Evolutionary conservation across 495 filamentous ascomycete genomes (phyloP).

Genomic region (Penicillium bovifimosum): DNA sequence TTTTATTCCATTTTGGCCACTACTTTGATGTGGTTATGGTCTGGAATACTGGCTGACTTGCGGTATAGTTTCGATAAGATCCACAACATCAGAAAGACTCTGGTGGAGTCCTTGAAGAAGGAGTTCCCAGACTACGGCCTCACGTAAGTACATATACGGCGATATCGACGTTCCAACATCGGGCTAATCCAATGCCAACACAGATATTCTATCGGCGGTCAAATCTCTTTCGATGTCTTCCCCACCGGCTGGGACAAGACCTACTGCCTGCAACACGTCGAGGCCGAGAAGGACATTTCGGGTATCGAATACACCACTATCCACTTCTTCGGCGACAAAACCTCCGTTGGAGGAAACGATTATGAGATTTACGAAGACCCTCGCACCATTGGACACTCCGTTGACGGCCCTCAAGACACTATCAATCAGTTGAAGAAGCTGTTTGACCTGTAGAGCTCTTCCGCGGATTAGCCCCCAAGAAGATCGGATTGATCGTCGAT

Average conservation of each 20-base stretch:
- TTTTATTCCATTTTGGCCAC: background rate
- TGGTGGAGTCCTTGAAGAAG: conserved; percentile 71
- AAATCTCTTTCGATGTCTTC: conserved; percentile 98
- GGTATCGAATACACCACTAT: conserved; percentile 77
- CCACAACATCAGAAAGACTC: conserved; percentile 62
- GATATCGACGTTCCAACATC: background rate
- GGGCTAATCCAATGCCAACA: background rate
- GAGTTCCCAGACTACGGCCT: conserved; percentile 78
- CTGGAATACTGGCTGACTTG: conserved; percentile 11
- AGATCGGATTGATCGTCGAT: conserved; percentile 3
- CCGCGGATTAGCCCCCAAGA: too few relatives aligned
- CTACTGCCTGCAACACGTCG: conserved; percentile 87
- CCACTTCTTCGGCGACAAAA: conserved; percentile 99
- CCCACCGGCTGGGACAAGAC: conserved; percentile 97
- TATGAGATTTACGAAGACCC: conserved; percentile 84
- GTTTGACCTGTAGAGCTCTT: conserved; percentile 70
- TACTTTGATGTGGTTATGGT: background rate
- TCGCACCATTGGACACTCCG: conserved; percentile 77
- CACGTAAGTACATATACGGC: conserved; percentile 55
- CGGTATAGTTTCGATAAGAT: conserved; percentile 58
- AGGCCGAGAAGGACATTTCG: conserved; percentile 69
- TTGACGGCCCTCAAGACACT: conserved; percentile 77
- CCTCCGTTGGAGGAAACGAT: conserved; percentile 82
- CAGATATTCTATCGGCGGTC: conserved; percentile 88
- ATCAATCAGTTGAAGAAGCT: conserved; percentile 67